Percentiles rank a stretch among this genome's conserved stretches.
Evolutionary conservation across 2,329 filamentous ascomycete species (phyloP).

Genomic region (Paraphoma chrysanthemicola): DNA sequence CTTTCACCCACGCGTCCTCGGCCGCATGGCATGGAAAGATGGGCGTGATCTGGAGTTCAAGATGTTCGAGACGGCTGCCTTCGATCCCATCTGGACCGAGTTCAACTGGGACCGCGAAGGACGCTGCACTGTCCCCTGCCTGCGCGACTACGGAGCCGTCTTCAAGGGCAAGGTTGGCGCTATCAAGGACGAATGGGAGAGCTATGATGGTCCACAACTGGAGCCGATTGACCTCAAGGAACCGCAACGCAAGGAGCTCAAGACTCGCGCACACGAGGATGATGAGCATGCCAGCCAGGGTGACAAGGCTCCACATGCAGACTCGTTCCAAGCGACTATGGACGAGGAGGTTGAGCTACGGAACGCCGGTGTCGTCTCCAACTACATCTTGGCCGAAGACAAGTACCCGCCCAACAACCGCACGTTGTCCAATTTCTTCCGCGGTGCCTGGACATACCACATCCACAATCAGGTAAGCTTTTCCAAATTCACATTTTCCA

Average conservation of each 20-base stretch:
- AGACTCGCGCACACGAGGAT: slow-evolving; percentile 29
- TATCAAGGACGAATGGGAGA: slow-evolving; percentile 61
- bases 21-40: slow-evolving; percentile 65
- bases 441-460: slow-evolving; percentile 64
- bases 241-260: slow-evolving; percentile 36
- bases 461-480: slow-evolving; percentile 62
- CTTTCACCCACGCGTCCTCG: slow-evolving; percentile 63
- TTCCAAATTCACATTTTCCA: too few relatives aligned
- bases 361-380: slow-evolving; percentile 49
- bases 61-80: slow-evolving; percentile 65
- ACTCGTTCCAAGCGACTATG: slow-evolving; percentile 50
- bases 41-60: slow-evolving; percentile 60
- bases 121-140: slow-evolving; percentile 61
- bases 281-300: slow-evolving; percentile 27
- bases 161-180: slow-evolving; percentile 58
- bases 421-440: slow-evolving; percentile 63
- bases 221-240: slow-evolving; percentile 41
- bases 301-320: slow-evolving; percentile 35
- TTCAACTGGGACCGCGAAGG: slow-evolving; percentile 62
- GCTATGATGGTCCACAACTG: slow-evolving; percentile 56
- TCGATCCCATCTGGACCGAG: slow-evolving; percentile 65
- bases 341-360: slow-evolving; percentile 51
- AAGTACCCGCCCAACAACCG: slow-evolving; percentile 64
- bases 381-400: slow-evolving; percentile 59
- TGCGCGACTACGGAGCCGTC: slow-evolving; percentile 60